Percentiles rank a stretch among this genome's conserved stretches.
Evolutionary conservation across 176 grass and related monocot genomes (phyloP).

Genomic region (Leersia perrieri): DNA sequence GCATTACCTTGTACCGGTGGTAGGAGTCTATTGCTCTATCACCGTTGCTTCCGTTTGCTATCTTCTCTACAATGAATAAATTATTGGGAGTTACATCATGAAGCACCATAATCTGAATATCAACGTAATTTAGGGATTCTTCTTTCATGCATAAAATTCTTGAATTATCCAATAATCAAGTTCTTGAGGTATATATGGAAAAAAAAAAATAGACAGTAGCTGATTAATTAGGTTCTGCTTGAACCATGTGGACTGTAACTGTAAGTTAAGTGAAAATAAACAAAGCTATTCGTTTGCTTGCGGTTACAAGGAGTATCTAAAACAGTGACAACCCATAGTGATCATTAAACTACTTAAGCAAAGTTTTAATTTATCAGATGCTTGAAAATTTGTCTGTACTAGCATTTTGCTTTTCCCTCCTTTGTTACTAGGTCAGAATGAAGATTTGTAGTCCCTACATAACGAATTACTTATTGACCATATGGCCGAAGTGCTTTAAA

Average conservation of each 20-base stretch:
- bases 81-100: neutral
- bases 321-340: neutral
- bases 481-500: neutral
- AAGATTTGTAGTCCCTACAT: neutral
- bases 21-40: conserved; percentile 76
- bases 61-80: conserved; percentile 51
- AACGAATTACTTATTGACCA: neutral
- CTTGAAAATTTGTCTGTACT: neutral
- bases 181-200: neutral
- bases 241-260: neutral
- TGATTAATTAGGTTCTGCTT: neutral
- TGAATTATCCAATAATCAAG: neutral
- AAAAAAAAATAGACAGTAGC: neutral
- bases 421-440: neutral
- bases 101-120: neutral
- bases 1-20: conserved; percentile 65
- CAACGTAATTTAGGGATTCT: neutral
- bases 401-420: neutral
- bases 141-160: neutral
- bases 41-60: conserved; percentile 69
- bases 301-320: neutral
- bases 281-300: neutral
- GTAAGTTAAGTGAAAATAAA: neutral
- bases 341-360: neutral
- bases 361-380: neutral